Evolutionary conservation across 2,329 filamentous ascomycete species (phyloP).

Genomic region (Monosporascus sp.): DNA sequence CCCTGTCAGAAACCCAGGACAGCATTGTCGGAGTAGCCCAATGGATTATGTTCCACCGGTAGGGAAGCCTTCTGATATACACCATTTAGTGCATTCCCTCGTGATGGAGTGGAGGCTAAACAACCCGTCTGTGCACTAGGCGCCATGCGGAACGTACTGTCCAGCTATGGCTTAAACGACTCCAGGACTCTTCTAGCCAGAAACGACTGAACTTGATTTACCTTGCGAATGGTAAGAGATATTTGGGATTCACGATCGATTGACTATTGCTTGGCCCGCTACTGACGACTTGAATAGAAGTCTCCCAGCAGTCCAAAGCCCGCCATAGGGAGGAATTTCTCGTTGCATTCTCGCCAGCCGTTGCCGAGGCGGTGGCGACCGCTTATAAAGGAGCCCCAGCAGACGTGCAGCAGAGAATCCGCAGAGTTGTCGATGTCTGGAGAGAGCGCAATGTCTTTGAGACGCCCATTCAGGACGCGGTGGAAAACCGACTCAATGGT

Average conservation of each 20-base stretch:
- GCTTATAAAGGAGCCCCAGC: slow-evolving; percentile 85
- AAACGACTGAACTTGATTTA: slow-evolving; percentile 91
- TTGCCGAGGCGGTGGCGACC: slow-evolving; percentile 83
- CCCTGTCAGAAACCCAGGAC: slow-evolving; percentile 94
- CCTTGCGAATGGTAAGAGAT: slow-evolving; percentile 76
- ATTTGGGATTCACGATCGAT: neutral
- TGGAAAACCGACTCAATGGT: slow-evolving; percentile 79
- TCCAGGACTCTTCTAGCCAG: slow-evolving; percentile 80
- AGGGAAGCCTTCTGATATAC: slow-evolving; percentile 24
- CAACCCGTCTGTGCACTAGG: slow-evolving; percentile 43
- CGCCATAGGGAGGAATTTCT: slow-evolving; percentile 91
- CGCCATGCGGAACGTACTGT: slow-evolving; percentile 89
- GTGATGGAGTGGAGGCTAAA: slow-evolving; percentile 11
- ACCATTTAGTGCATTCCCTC: neutral
- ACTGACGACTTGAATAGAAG: slow-evolving; percentile 53
- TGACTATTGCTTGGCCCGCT: slow-evolving; percentile 9
- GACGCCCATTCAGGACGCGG: slow-evolving; percentile 67
- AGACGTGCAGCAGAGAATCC: slow-evolving; percentile 83
- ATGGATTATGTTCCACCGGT: slow-evolving; percentile 99
- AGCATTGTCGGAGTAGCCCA: slow-evolving; percentile 94
- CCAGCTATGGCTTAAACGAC: slow-evolving; percentile 81
- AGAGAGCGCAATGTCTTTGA: slow-evolving; percentile 83
- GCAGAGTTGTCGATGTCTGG: slow-evolving; percentile 93
- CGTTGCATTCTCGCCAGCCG: slow-evolving; percentile 82
- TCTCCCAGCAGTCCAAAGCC: slow-evolving; percentile 92